phyloP scores from a whole-genome alignment of 2,329 filamentous ascomycete genomes.

The Microcyclospora tardicrescens region DNA sequence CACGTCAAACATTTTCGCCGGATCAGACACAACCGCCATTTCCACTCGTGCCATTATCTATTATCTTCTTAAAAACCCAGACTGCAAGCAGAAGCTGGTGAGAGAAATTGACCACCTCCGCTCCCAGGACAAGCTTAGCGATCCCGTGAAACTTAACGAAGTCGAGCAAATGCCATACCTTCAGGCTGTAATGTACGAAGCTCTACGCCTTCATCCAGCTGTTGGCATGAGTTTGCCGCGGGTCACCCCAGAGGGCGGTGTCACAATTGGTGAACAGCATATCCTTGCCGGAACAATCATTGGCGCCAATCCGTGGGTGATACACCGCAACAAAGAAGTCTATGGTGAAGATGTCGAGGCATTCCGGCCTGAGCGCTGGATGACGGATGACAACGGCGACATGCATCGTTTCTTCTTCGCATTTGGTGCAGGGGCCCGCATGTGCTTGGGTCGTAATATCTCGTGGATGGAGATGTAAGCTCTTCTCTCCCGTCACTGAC shows the following conservation, averaged over 20 bases:
- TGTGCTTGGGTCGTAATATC: conserved; percentile 21
- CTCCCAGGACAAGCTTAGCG: conserved; percentile 14
- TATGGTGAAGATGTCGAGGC: conserved; percentile 21
- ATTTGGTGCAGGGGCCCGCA: conserved; percentile 21
- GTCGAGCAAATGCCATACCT: conserved; percentile 28
- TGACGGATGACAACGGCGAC: conserved; percentile 14
- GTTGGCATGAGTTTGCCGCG: conserved; percentile 29
- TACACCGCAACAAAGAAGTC: conserved; percentile 18
- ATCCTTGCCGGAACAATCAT: conserved; percentile 18
- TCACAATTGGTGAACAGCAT: conserved; percentile 22
- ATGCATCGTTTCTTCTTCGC: conserved; percentile 24
- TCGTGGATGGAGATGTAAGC: conserved; percentile 24
- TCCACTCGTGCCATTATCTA: conserved; percentile 26
- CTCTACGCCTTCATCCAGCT: conserved; percentile 29
- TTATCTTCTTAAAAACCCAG: conserved; percentile 24
- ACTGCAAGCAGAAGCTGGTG: conserved; percentile 19
- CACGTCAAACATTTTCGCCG: conserved; percentile 28
- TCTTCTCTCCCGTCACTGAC: conserved; percentile 2
- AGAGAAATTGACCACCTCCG: conserved; percentile 22
- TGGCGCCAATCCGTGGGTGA: conserved; percentile 22
- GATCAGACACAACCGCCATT: conserved; percentile 32
- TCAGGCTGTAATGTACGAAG: conserved; percentile 32
- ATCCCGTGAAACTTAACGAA: conserved; percentile 19
- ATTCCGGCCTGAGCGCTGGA: conserved; percentile 26
- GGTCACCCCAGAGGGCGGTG: conserved; percentile 26